phyloP scores from a whole-genome alignment of 2,329 filamentous ascomycete genomes.

The Colletotrichum melonis region DNA sequence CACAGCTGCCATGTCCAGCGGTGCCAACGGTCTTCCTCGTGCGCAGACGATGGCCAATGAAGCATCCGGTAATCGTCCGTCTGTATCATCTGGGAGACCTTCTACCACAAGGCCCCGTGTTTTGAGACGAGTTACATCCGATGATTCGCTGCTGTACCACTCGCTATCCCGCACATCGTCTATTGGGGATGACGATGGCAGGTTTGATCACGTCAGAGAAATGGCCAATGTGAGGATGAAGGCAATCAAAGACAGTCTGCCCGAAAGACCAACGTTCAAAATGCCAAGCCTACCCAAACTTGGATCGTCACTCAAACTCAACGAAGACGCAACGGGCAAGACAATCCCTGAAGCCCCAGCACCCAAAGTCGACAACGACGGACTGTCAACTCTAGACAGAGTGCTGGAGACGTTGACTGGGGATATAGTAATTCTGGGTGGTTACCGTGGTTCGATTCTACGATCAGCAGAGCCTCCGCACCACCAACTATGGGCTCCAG shows the following conservation, averaged over 20 bases:
- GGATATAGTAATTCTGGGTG: slow-evolving; percentile 89
- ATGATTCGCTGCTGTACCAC: slow-evolving; percentile 83
- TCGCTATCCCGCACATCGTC: slow-evolving; percentile 83
- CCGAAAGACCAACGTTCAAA: slow-evolving; percentile 82
- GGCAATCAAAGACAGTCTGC: slow-evolving; percentile 88
- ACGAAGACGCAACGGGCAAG: slow-evolving; percentile 30
- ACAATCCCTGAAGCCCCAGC: slow-evolving; percentile 40
- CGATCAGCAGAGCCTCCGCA: slow-evolving; percentile 84
- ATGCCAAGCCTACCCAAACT: slow-evolving; percentile 72
- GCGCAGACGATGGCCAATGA: slow-evolving; percentile 5
- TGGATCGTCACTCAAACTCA: slow-evolving; percentile 46
- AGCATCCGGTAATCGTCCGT: background rate
- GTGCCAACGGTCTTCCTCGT: slow-evolving; percentile 1
- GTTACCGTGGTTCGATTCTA: slow-evolving; percentile 90
- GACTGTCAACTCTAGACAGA: slow-evolving; percentile 57
- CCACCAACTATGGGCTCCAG: slow-evolving; percentile 92
- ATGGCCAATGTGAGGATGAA: slow-evolving; percentile 92
- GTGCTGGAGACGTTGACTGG: slow-evolving; percentile 78
- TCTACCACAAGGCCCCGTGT: slow-evolving; percentile 20
- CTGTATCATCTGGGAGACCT: slow-evolving; percentile 17
- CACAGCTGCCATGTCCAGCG: slow-evolving; percentile 7
- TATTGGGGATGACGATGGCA: slow-evolving; percentile 79
- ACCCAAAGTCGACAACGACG: slow-evolving; percentile 25
- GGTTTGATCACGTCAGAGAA: slow-evolving; percentile 83
- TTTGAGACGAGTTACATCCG: slow-evolving; percentile 74